Evolutionary conservation across 164 flowering plant species (phyloP).

Genomic region (Vitis cinerea): DNA sequence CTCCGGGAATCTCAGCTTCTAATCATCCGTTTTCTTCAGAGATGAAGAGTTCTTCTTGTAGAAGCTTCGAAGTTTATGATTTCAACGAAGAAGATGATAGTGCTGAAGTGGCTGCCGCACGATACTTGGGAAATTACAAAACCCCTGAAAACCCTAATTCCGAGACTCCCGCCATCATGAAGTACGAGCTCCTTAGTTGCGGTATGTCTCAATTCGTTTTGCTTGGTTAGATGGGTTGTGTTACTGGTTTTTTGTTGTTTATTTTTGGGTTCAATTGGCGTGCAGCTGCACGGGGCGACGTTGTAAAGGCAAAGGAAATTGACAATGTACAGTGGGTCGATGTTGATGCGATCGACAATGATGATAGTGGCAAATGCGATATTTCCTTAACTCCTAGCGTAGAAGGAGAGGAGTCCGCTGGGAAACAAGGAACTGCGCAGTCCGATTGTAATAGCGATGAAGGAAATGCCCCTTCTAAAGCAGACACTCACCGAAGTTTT

Average conservation of each 20-base stretch:
- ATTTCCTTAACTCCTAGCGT: neutral
- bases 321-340: slow-evolving; percentile 17
- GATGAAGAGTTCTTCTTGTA: slow-evolving; percentile 23
- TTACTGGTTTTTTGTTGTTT: neutral
- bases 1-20: no score
- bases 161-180: slow-evolving; percentile 12
- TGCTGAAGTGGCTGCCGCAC: slow-evolving; percentile 15
- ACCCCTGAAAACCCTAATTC: slow-evolving; percentile 30
- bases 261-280: neutral
- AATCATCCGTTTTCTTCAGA: no score
- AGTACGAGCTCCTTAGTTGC: slow-evolving; percentile 19
- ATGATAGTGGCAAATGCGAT: slow-evolving; percentile 7
- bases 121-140: slow-evolving; percentile 13
- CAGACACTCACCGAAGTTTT: slow-evolving; percentile 14
- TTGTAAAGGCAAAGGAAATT: slow-evolving; percentile 7
- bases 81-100: slow-evolving; percentile 40
- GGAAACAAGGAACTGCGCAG: slow-evolving; percentile 9
- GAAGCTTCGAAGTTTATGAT: slow-evolving; percentile 24
- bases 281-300: slow-evolving; percentile 15
- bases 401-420: slow-evolving; percentile 11
- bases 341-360: slow-evolving; percentile 18
- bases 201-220: slow-evolving; percentile 18
- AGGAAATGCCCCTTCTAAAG: slow-evolving; percentile 2
- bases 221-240: neutral
- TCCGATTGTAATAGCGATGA: slow-evolving; percentile 14